These are phyloP conservation scores for Dalbergia cultrata DNA, from an alignment of 306 rosid genomes.

Conservation along the genomic window DNA sequence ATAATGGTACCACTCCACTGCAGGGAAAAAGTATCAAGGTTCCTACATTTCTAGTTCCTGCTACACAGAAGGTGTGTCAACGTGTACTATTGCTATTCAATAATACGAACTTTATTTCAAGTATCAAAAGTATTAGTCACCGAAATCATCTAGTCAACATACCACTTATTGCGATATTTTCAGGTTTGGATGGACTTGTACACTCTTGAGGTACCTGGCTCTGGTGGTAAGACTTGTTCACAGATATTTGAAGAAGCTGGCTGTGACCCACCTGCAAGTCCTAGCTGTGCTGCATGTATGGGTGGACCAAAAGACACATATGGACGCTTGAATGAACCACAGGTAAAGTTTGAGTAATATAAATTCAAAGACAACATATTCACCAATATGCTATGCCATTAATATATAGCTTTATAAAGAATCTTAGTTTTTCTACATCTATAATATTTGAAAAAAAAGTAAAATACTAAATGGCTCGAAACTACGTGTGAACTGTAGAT, in stretches of 20 bases:
- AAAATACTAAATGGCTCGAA: no score
- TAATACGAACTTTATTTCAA: neutral
- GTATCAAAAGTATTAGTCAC: constrained; percentile 7
- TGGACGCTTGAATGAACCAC: constrained; percentile 80
- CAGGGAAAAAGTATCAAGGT: constrained; percentile 84
- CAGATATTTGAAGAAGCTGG: constrained; percentile 95
- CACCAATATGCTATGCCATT: neutral
- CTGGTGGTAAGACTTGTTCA: constrained; percentile 93
- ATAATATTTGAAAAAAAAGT: neutral
- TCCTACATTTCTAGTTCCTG: constrained; percentile 92
- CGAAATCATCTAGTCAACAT: neutral
- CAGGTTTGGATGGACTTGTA: constrained; percentile 94
- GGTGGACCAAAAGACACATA: constrained; percentile 91
- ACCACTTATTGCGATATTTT: constrained; percentile 5
- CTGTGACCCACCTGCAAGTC: constrained; percentile 91
- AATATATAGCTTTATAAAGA: neutral
- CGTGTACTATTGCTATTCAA: constrained; percentile 9
- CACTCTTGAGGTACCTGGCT: constrained; percentile 74
- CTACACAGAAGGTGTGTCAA: constrained; percentile 76
- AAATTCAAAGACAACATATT: neutral
- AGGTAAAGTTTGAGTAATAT: constrained; percentile 48
- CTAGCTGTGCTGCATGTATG: constrained; percentile 90
- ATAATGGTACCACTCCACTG: constrained; percentile 15
- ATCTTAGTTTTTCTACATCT: neutral
- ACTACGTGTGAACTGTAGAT: no score